These are phyloP conservation scores for Stephania yunnanensis DNA, from an alignment of 164 flowering plant genomes.

Conservation along the genomic window DNA sequence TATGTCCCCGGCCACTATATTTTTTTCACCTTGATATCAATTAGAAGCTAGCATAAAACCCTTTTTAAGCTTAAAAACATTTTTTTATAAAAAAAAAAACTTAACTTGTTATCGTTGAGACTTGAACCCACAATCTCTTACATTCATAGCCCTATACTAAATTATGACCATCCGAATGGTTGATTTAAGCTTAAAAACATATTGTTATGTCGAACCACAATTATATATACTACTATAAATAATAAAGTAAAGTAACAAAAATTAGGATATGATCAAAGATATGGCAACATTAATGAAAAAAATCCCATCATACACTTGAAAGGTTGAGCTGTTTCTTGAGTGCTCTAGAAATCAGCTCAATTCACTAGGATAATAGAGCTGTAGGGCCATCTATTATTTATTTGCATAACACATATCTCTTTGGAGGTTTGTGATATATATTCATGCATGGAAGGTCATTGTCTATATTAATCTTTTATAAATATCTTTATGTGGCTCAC, in stretches of 20 bases:
- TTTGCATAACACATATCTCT: neutral
- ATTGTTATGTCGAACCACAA: no score
- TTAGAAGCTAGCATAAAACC: no score
- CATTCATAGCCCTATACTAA: no score
- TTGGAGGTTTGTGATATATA: neutral
- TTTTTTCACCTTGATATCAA: no score
- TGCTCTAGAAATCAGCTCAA: neutral
- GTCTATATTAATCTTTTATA: neutral
- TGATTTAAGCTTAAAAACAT: no score
- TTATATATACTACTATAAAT: neutral
- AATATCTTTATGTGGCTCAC: neutral
- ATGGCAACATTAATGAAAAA: neutral
- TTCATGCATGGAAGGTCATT: neutral
- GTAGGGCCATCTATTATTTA: slow-evolving; percentile 1
- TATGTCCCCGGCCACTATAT: no score
- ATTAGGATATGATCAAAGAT: neutral
- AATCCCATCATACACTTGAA: neutral
- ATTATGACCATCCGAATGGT: no score
- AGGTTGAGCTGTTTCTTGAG: neutral
- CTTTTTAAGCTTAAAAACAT: no score
- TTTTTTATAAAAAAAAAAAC: no score
- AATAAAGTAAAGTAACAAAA: neutral
- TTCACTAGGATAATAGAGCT: slow-evolving; percentile 2
- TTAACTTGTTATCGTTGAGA: no score
- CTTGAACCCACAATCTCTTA: no score